phyloP scores from a whole-genome alignment of 1,284 basidiomycete species.

The Heliocybe sulcata region DNA sequence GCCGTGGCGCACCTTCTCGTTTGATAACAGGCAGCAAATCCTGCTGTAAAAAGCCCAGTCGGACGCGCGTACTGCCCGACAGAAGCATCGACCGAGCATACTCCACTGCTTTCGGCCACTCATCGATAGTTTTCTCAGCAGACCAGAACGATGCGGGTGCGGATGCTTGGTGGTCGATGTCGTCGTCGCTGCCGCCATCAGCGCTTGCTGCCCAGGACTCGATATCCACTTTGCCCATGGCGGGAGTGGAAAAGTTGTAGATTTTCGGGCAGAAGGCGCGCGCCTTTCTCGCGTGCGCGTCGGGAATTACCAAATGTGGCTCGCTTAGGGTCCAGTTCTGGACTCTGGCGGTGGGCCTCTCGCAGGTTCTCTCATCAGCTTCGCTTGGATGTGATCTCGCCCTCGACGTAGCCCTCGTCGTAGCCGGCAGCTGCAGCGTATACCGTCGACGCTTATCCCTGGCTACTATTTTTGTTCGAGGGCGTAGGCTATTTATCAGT shows the following conservation, averaged over 20 bases:
- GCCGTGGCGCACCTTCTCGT: conserved; percentile 42
- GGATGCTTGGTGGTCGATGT: conserved; percentile 17
- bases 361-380: no score
- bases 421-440: no score
- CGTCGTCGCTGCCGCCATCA: conserved; percentile 5
- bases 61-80: conserved; percentile 42
- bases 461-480: no score
- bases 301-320: no score
- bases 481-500: no score
- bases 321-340: no score
- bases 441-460: neutral
- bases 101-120: conserved; percentile 52
- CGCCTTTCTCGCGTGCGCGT: neutral
- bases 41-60: conserved; percentile 55
- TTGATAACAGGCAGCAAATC: conserved; percentile 53
- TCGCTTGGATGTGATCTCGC: no score
- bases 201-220: conserved; percentile 1
- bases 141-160: conserved; percentile 30
- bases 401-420: neutral
- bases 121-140: conserved; percentile 37
- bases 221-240: neutral
- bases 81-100: conserved; percentile 43
- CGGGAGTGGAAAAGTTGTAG: neutral
- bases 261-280: neutral
- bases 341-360: no score